Evolutionary conservation across 495 filamentous ascomycete species (phyloP), one percentile per base, ranked within the genome.

Genomic region (Aspergillus homomorphus): DNA sequence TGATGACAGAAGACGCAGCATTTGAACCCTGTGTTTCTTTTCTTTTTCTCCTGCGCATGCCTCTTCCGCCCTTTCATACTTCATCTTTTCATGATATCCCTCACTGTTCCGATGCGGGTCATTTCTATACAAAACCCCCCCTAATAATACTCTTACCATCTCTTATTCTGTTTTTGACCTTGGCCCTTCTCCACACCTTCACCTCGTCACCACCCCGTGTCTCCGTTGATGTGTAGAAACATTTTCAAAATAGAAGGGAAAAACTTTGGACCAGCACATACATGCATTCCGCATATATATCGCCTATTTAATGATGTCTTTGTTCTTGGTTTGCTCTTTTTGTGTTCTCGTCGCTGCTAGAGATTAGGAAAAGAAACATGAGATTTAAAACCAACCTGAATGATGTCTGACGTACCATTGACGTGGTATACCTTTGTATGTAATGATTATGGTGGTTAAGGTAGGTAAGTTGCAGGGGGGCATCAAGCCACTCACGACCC

Each of bases 1-100:
- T 78, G 67, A 76, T 73, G 74, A 78, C 69, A 77, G 69, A 72
- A 67, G 73, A 78, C 69, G 73, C 74, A 74, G 71, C 73, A 75
- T 73, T 73, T 70, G 67, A 66, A 68, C 60, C 66, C 67, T 65
- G 44, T 57, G 42, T 68, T 63, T 69, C 58, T 56, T 66, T 65
- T 41, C 48, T 58, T 50, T 65, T 58, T 61, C 49, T 56, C 43
- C 24, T 52, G 45, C 57, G 53, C 65, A 62, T 54, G 54, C 58
- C 49, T 60, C 51, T 41, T 58, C 22, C 45, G 45, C 56, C 57
- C 43, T 51, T 62, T 60, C 57, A 54, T 52, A 58, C 38, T 45
- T 57, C 45, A 62, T 20, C 45, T 44, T 54, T 70, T 67, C 63
- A 64, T 72, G 73, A 73, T 72, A 70, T 71, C 69, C 67, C 69